These are phyloP conservation scores for Pseudogymnoascus sp. DNA, from an alignment of 2,329 filamentous ascomycete genomes.

Conservation along the genomic window DNA sequence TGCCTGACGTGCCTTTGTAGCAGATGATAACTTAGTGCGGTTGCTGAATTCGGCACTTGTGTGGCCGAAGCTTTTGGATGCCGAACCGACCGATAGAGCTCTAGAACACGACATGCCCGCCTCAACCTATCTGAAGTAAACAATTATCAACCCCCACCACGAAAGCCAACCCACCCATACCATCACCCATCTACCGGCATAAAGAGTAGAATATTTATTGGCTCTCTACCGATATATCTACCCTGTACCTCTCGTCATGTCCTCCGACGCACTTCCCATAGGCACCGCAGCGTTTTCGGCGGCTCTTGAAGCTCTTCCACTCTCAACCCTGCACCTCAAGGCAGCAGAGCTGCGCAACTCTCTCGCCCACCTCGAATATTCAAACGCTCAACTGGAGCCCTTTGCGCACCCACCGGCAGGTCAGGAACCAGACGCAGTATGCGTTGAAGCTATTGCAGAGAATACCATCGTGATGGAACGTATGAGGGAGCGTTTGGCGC, in stretches of 20 bases:
- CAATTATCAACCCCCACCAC: not conserved
- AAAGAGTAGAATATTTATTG: not conserved
- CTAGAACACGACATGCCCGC: not conserved
- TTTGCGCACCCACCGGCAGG: conserved; percentile 47
- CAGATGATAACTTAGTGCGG: not conserved
- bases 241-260: conserved; percentile 40
- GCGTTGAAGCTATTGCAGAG: conserved; percentile 65
- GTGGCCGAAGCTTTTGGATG: not conserved
- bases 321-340: conserved; percentile 63
- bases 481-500: conserved; percentile 53
- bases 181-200: not conserved
- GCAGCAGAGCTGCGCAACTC: conserved; percentile 69
- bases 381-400: conserved; percentile 64
- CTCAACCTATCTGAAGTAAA: not conserved
- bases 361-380: conserved; percentile 65
- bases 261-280: conserved; percentile 56
- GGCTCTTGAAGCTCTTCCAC: conserved; percentile 60
- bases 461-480: conserved; percentile 62
- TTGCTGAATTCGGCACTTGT: not conserved
- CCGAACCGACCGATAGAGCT: not conserved
- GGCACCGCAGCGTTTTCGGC: conserved; percentile 54
- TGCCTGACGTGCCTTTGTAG: not conserved
- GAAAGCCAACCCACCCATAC: not conserved
- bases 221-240: not conserved
- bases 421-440: conserved; percentile 56